Evolutionary conservation across 1,284 basidiomycete species (phyloP).

Genomic region (Schizopora paradoxa): DNA sequence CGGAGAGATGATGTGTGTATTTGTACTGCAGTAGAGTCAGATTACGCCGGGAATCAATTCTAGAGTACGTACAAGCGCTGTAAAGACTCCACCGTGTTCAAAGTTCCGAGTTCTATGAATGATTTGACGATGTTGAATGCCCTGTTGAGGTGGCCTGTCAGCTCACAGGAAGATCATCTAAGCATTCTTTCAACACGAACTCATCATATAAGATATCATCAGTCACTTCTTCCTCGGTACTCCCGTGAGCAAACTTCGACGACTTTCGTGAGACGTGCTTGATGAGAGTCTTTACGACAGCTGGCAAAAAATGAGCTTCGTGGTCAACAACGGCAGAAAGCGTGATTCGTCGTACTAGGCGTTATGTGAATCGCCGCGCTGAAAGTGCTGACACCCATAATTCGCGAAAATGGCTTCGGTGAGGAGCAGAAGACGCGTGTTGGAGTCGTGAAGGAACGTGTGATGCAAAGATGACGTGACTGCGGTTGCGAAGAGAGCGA

Average conservation of each 20-base stretch:
- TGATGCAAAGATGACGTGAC: not conserved
- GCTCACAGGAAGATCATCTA: not conserved
- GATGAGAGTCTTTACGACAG: constrained; percentile 53
- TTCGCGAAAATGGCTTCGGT: not conserved
- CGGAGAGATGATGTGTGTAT: constrained; percentile 74
- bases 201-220: constrained; percentile 63
- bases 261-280: constrained; percentile 50
- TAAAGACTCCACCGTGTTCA: constrained; percentile 56
- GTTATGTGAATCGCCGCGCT: constrained; percentile 50
- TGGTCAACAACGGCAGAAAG: not conserved
- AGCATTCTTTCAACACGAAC: constrained; percentile 31
- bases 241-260: constrained; percentile 34
- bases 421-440: not conserved
- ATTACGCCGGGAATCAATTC: constrained; percentile 1
- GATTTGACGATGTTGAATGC: constrained; percentile 65
- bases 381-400: constrained; percentile 48
- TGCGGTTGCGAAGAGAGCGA: too few relatives aligned
- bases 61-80: constrained; percentile 45
- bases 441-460: not conserved
- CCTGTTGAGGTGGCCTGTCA: constrained; percentile 27
- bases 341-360: constrained; percentile 35
- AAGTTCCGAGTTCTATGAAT: constrained; percentile 55
- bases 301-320: constrained; percentile 20
- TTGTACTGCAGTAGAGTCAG: constrained; percentile 50
- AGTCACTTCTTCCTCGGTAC: constrained; percentile 36